Conservation (phyloP, 306 rosid genomes). For the Pyrus bretschneideri region DNA sequence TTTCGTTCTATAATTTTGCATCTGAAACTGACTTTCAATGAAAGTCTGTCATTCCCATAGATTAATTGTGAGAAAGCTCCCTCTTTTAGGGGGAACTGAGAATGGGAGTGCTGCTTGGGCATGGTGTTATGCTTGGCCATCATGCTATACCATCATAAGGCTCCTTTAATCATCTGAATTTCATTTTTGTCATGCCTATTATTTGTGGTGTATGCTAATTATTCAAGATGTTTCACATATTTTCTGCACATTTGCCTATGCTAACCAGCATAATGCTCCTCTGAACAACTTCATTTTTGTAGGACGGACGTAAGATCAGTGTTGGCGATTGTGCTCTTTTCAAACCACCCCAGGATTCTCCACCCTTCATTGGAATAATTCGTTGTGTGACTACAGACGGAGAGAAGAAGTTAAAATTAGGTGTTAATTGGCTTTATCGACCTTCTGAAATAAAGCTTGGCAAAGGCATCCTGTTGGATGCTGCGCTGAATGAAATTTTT, state of each 20-base stretch:
- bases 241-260: neutral
- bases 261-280: neutral
- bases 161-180: neutral
- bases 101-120: neutral
- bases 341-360: conserved; percentile 80
- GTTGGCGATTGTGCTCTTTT: conserved; percentile 96
- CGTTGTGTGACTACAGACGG: conserved; percentile 43
- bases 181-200: neutral
- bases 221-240: neutral
- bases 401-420: conserved; percentile 48
- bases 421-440: conserved; percentile 90
- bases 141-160: neutral
- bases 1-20: neutral
- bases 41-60: neutral
- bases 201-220: neutral
- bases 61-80: neutral
- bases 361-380: conserved; percentile 93
- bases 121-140: neutral
- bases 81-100: neutral
- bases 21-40: neutral
- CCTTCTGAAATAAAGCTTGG: conserved; percentile 74
- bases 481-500: conserved; percentile 88
- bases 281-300: neutral
- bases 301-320: conserved; percentile 92
- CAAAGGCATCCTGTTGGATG: conserved; percentile 63